Percentiles rank a stretch among this genome's conserved stretches.
Conservation (phyloP, 2,329 filamentous ascomycete species). For the Davidsoniella neocaledoniae region DNA sequence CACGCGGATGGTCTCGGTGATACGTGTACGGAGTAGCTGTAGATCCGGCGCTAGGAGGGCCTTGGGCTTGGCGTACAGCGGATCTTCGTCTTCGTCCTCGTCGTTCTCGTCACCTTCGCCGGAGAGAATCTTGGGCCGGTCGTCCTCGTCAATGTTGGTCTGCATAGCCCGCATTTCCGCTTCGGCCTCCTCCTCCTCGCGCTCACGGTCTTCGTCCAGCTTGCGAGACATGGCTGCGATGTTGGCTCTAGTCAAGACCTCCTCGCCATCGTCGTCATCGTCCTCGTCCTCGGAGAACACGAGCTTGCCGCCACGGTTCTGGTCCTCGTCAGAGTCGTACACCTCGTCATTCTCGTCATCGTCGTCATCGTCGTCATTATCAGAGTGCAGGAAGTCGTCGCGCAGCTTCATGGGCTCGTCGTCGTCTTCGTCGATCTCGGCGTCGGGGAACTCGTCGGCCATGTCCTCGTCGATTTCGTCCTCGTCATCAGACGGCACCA, state of each 20-base stretch:
- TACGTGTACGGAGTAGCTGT: slow-evolving; percentile 70
- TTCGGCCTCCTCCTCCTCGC: slow-evolving; percentile 68
- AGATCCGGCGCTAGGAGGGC: slow-evolving; percentile 70
- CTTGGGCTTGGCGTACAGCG: slow-evolving; percentile 39
- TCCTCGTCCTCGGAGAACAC: slow-evolving; percentile 96
- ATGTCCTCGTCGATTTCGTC: slow-evolving; percentile 22
- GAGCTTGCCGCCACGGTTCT: slow-evolving; percentile 34
- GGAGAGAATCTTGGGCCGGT: slow-evolving; percentile 44
- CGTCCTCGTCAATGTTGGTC: slow-evolving; percentile 76
- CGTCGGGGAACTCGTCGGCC: slow-evolving; percentile 27
- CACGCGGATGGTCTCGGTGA: slow-evolving; percentile 85
- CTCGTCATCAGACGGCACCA: slow-evolving; percentile 22
- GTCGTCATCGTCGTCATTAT: slow-evolving; percentile 21
- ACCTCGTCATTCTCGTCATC: slow-evolving; percentile 40
- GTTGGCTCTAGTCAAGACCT: slow-evolving; percentile 85
- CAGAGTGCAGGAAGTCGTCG: slow-evolving; percentile 37
- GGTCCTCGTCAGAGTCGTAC: slow-evolving; percentile 55
- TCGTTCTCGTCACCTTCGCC: slow-evolving; percentile 38
- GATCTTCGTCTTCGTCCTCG: slow-evolving; percentile 40
- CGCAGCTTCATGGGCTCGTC: slow-evolving; percentile 26
- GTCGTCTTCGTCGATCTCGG: slow-evolving; percentile 25
- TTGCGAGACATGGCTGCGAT: slow-evolving; percentile 82
- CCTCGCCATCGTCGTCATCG: slow-evolving; percentile 62
- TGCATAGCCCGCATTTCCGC: slow-evolving; percentile 80
- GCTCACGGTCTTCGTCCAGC: slow-evolving; percentile 59